These are phyloP conservation scores for Starmerella apicola DNA, from an alignment of 805 yeast genomes.

Conservation along the genomic window DNA sequence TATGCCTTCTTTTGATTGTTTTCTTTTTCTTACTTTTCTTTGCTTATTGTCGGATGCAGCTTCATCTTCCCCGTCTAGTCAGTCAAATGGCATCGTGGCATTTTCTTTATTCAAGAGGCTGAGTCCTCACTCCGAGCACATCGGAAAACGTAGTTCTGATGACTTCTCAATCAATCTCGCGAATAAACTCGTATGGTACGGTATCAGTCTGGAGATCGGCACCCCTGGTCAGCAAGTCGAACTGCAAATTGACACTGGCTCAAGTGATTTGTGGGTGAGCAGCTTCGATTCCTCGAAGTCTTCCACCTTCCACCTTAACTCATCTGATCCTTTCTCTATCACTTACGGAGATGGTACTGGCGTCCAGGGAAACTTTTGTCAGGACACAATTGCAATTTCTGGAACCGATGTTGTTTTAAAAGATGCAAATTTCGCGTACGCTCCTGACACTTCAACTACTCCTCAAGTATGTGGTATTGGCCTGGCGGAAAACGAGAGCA, in stretches of 20 bases:
- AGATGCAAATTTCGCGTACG: constrained; percentile 58
- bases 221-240: constrained; percentile 39
- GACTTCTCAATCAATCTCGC: background rate
- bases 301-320: constrained; percentile 15
- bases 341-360: constrained; percentile 33
- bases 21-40: background rate
- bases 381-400: constrained; percentile 41
- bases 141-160: background rate
- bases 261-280: constrained; percentile 51
- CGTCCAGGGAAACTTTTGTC: constrained; percentile 45
- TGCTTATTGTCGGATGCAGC: background rate
- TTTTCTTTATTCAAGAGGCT: background rate
- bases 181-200: constrained; percentile 5
- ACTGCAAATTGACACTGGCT: constrained; percentile 55
- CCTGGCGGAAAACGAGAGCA: constrained; percentile 23
- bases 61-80: background rate
- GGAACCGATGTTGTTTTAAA: constrained; percentile 39
- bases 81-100: background rate
- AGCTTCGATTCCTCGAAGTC: constrained; percentile 20
- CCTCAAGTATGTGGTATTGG: constrained; percentile 38
- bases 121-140: background rate
- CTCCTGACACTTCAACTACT: constrained; percentile 47
- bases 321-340: constrained; percentile 18
- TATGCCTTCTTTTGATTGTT: too few relatives aligned
- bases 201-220: constrained; percentile 31